phyloP scores from a whole-genome alignment of 345 rosid genomes.

The Eucalyptus cloeziana region DNA sequence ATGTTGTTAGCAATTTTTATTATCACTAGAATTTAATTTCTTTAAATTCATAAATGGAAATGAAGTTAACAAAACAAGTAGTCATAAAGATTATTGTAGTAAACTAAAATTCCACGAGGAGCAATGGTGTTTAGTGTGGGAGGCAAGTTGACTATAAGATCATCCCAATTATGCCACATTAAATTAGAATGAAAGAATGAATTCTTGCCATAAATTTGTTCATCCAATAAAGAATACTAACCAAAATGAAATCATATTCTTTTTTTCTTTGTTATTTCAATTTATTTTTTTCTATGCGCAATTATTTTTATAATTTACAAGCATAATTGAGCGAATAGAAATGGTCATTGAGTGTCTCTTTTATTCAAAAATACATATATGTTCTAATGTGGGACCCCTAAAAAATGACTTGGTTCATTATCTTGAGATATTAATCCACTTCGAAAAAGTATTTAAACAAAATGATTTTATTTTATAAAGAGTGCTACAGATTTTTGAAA shows the following conservation, averaged over 20 bases:
- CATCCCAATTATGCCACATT: not conserved
- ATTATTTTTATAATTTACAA: not conserved
- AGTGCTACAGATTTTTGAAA: not conserved
- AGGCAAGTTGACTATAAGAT: not conserved
- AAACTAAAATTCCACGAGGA: not conserved
- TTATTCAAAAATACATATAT: not conserved
- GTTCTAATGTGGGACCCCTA: not conserved
- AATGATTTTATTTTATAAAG: not conserved
- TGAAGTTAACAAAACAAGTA: not conserved
- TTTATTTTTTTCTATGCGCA: not conserved
- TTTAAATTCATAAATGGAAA: not conserved
- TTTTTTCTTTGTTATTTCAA: not conserved
- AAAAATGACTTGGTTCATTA: not conserved
- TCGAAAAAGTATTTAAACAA: not conserved
- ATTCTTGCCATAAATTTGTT: not conserved
- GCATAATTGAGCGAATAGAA: not conserved
- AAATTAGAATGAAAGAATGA: not conserved
- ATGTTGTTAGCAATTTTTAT: not conserved
- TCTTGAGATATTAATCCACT: not conserved
- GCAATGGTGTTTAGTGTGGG: not conserved
- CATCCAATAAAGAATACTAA: not conserved
- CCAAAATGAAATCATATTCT: not conserved
- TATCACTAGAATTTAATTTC: not conserved
- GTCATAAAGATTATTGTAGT: not conserved
- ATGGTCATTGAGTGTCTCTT: not conserved